A percentile compares a stretch with the other conserved stretches of the same genome.
Evolutionary conservation across 768 basidiomycete species (phyloP).

Genomic region (Trametes punicea): DNA sequence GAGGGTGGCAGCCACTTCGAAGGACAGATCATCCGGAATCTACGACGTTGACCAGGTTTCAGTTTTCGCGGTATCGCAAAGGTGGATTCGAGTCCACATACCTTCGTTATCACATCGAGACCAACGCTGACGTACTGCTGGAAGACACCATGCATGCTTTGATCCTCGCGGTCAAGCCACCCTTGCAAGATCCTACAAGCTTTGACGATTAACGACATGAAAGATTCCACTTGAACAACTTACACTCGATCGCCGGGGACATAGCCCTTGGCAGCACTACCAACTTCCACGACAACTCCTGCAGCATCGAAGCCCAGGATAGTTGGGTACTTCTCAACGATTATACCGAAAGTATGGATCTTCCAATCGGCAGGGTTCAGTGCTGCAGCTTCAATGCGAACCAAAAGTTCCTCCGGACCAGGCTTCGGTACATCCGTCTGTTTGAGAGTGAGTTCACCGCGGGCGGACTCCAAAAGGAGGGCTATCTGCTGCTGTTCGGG

Average conservation of each 20-base stretch:
- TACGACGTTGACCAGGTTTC: conserved; percentile 1
- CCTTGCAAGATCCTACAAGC: background rate
- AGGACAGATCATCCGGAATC: conserved; percentile 34
- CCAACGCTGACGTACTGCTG: conserved; percentile 2
- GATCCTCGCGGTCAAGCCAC: background rate
- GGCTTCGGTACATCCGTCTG: conserved; percentile 11
- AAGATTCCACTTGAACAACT: background rate
- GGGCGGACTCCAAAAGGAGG: conserved; percentile 10
- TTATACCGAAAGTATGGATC: conserved; percentile 31
- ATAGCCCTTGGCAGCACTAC: conserved; percentile 34
- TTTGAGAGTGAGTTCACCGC: conserved; percentile 5
- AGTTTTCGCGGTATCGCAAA: background rate
- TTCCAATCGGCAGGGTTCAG: conserved; percentile 38
- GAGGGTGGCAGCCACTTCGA: conserved; percentile 38
- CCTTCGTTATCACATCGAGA: conserved; percentile 10
- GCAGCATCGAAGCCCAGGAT: conserved; percentile 25
- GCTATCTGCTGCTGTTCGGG: conserved; percentile 24
- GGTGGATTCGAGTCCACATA: background rate
- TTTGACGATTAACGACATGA: background rate
- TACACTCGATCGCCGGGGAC: conserved; percentile 42
- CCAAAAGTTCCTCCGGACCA: conserved; percentile 26
- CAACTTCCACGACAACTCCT: conserved; percentile 39
- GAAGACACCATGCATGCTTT: background rate
- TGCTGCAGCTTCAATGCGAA: conserved; percentile 28
- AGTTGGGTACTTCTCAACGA: conserved; percentile 34